phyloP scores from a whole-genome alignment of 2,329 filamentous ascomycete species.

The Cladobotryum mycophilum region DNA sequence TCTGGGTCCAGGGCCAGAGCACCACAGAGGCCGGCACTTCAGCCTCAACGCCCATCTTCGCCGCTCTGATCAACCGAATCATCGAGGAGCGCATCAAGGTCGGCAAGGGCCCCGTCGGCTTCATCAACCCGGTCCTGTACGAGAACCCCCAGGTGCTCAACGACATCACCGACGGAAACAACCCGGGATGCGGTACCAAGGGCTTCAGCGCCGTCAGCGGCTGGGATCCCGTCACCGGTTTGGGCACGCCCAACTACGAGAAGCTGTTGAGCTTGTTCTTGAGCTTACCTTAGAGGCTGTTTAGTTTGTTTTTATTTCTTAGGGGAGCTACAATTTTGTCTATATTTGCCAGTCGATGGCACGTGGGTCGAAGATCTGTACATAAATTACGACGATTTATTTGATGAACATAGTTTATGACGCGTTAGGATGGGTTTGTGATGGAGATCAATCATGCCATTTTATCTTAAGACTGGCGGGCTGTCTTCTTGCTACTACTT shows the following conservation, averaged over 20 bases:
- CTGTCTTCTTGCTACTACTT: too few relatives aligned
- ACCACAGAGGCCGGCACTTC: conserved; percentile 10
- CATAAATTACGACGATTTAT: too few relatives aligned
- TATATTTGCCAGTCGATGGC: too few relatives aligned
- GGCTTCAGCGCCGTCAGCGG: conserved; percentile 21
- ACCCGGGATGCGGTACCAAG: conserved; percentile 26
- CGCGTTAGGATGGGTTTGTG: too few relatives aligned
- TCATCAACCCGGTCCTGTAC: conserved; percentile 17
- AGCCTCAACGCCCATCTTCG: conserved; percentile 15
- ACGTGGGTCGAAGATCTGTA: too few relatives aligned
- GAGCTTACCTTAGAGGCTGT: not conserved
- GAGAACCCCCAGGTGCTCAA: not conserved
- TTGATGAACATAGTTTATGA: too few relatives aligned
- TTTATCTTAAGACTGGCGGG: too few relatives aligned
- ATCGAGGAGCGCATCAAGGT: conserved; percentile 15
- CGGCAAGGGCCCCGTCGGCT: conserved; percentile 34
- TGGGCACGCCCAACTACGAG: conserved; percentile 11
- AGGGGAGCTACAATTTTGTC: too few relatives aligned
- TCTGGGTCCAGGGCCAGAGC: too few relatives aligned
- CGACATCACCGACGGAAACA: conserved; percentile 12
- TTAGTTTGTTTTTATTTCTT: too few relatives aligned
- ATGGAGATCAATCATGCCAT: too few relatives aligned
- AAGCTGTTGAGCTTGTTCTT: conserved; percentile 9
- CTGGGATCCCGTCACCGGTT: conserved; percentile 11
- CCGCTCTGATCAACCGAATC: conserved; percentile 16